Evolutionary conservation across 2,329 filamentous ascomycete species (phyloP), one percentile per base, ranked within the genome.

Genomic region (Lomentospora prolificans): DNA sequence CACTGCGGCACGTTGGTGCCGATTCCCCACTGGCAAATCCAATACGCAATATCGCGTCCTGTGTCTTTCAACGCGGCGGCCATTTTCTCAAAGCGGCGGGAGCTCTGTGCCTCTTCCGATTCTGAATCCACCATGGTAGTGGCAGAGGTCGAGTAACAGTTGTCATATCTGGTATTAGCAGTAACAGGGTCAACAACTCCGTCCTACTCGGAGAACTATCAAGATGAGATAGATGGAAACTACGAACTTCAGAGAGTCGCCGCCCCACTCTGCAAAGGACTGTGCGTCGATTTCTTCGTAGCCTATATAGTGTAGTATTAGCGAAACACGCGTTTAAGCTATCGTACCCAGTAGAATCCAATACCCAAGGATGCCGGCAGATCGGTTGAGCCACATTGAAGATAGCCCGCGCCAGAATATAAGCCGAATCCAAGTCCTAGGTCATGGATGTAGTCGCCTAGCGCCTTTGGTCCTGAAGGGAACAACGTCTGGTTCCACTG

Each of bases 11-110:
- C 68, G 48, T 78, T 69, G 25, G 71, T 62, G 1, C 75, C 76
- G 4, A 78, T 67, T 0, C 76, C 77, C 77, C 77, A 80, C 61
- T 80, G 77, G 58, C 77, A 80, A 7, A 79, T 69, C 33, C 75
- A 74, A 57, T 77, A 79, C 3, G 75, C 62, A 2, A 78, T 72
- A 4, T 72, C 64, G 0, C 72, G 68, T n/a, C 70, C 63, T 0
- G 70, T 67, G 0, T 63, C 61, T 3, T 71, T 65, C 0, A 79
- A 63, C 0, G 71, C 69, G 0, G 65, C 61, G 0, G 72, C 72
- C 75, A 79, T 80, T 50, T 70, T 73, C 8, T 72, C 62, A 57
- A 77, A 76, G 0, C 75, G 71, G 0, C 66, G 60, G 0, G 70
- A 67, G 0, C 73, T 72, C 3, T 70, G 69, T 2, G 69, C 67